Percentiles rank a stretch among this genome's conserved stretches.
Evolutionary conservation across 192 early-diverging fungal species (phyloP).

Genomic region (Funneliformis geosporum): DNA sequence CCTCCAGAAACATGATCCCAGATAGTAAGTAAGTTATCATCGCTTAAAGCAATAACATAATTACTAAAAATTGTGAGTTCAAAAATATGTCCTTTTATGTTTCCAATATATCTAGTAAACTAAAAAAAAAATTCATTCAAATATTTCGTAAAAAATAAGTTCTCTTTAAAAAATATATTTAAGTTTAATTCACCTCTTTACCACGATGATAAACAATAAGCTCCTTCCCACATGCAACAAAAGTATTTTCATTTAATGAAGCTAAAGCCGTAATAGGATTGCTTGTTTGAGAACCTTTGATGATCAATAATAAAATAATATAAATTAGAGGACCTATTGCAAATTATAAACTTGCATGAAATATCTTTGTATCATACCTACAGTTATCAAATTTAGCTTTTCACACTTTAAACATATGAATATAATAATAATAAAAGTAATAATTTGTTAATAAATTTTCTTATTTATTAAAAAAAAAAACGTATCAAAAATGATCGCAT

Average conservation of each 20-base stretch:
- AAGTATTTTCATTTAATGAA: slow-evolving; percentile 68
- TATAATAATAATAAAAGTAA: slow-evolving; percentile 18
- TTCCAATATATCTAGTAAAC: slow-evolving; percentile 34
- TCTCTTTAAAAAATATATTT: background rate
- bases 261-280: slow-evolving; percentile 72
- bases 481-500: slow-evolving; percentile 14
- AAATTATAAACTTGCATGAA: background rate
- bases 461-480: background rate
- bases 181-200: slow-evolving; percentile 54
- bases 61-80: slow-evolving; percentile 75
- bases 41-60: slow-evolving; percentile 72
- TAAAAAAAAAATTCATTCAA: background rate
- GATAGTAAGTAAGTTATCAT: slow-evolving; percentile 77
- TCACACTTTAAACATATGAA: slow-evolving; percentile 48
- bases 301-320: background rate
- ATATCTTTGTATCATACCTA: slow-evolving; percentile 45
- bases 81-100: slow-evolving; percentile 52
- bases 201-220: slow-evolving; percentile 69
- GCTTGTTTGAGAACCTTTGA: slow-evolving; percentile 61
- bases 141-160: slow-evolving; percentile 15
- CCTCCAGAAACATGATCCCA: slow-evolving; percentile 75
- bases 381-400: slow-evolving; percentile 79
- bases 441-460: background rate
- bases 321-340: background rate
- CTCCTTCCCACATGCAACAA: slow-evolving; percentile 67